A percentile compares a stretch with the other conserved stretches of the same genome.
These are phyloP conservation scores for Zea luxurians DNA, from an alignment of 176 grass and related monocot species.

Conservation along the genomic window DNA sequence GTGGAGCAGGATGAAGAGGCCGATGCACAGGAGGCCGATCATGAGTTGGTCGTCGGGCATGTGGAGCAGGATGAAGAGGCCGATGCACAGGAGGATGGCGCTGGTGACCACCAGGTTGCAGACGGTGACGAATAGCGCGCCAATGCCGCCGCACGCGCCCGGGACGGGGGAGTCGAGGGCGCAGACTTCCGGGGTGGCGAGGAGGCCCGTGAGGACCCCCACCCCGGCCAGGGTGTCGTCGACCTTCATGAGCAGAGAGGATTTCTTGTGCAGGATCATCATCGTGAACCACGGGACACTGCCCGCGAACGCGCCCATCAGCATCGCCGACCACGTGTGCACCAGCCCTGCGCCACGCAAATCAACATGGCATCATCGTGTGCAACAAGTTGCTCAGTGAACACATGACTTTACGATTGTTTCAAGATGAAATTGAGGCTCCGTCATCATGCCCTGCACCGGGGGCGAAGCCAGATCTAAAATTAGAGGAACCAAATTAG, in stretches of 20 bases:
- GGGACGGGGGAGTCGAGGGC: conserved; percentile 46
- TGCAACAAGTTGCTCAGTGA: neutral
- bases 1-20: conserved; percentile 58
- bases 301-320: conserved; percentile 62
- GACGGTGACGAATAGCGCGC: conserved; percentile 52
- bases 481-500: too few species aligned
- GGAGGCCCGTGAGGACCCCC: conserved; percentile 65
- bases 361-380: neutral
- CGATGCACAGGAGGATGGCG: conserved; percentile 52
- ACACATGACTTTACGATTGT: too few species aligned
- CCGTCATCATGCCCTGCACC: conserved; percentile 86
- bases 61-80: conserved; percentile 58
- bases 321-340: conserved; percentile 75
- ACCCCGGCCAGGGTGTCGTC: conserved; percentile 81
- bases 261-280: conserved; percentile 82
- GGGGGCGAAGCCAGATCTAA: too few species aligned
- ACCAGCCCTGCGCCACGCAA: conserved; percentile 49
- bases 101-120: conserved; percentile 71
- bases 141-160: conserved; percentile 47
- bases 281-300: conserved; percentile 69
- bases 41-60: conserved; percentile 70
- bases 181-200: conserved; percentile 61
- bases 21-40: conserved; percentile 54
- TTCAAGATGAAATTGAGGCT: too few species aligned
- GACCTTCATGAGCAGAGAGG: conserved; percentile 55